These are phyloP conservation scores for Microcera coccophila DNA, from an alignment of 2,329 filamentous ascomycete species.

Conservation along the genomic window DNA sequence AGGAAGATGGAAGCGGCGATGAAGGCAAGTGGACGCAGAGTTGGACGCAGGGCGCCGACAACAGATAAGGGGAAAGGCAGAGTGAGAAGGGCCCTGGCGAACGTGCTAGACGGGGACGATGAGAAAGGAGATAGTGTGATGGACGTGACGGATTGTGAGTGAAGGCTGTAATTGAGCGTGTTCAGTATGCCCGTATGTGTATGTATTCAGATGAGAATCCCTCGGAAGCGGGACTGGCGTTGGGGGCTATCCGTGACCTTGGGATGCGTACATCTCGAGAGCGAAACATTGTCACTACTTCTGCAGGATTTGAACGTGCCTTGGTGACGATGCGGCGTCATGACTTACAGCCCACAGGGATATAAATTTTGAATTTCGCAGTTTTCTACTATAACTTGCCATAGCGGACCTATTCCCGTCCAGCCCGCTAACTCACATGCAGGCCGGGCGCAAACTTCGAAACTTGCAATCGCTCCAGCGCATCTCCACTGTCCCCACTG, in stretches of 20 bases:
- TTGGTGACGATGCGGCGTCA: too few species aligned
- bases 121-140: conserved; percentile 47
- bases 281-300: too few species aligned
- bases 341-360: too few species aligned
- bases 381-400: too few species aligned
- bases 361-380: too few species aligned
- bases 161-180: neutral
- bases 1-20: conserved; percentile 43
- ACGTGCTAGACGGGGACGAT: conserved; percentile 33
- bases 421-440: too few species aligned
- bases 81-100: conserved; percentile 33
- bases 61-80: conserved; percentile 45
- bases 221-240: neutral
- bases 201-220: neutral
- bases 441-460: too few species aligned
- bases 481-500: too few species aligned
- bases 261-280: neutral
- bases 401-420: too few species aligned
- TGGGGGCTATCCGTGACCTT: neutral
- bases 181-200: neutral
- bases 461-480: too few species aligned
- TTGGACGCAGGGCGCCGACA: conserved; percentile 10
- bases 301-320: too few species aligned
- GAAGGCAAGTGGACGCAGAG: conserved; percentile 32
- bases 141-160: conserved; percentile 55